Conservation (phyloP, 2,329 filamentous ascomycete species). For the Aurifilum marmelostoma region DNA sequence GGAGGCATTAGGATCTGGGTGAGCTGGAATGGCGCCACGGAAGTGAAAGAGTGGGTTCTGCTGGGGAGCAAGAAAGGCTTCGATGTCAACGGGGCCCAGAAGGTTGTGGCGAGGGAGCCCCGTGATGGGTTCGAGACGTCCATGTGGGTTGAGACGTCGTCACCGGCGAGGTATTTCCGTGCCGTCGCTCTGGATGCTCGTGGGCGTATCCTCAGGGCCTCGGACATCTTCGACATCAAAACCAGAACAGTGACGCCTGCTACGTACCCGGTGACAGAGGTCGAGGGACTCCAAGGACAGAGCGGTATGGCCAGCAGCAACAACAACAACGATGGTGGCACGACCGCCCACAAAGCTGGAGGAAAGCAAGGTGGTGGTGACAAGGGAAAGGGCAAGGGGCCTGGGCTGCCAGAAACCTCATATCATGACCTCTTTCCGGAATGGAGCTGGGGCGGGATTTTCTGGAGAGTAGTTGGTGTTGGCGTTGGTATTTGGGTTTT, state of each 20-base stretch:
- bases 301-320: background rate
- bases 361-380: background rate
- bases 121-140: conserved; percentile 19
- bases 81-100: conserved; percentile 23
- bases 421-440: conserved; percentile 11
- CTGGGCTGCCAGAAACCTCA: conserved; percentile 3
- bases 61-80: conserved; percentile 20
- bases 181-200: background rate
- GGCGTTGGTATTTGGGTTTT: conserved; percentile 12
- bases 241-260: background rate
- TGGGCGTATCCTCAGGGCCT: conserved; percentile 4
- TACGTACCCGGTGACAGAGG: conserved; percentile 1
- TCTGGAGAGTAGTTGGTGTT: conserved; percentile 6
- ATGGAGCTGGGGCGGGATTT: conserved; percentile 17
- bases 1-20: conserved; percentile 20
- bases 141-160: background rate
- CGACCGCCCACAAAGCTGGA: background rate
- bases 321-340: background rate
- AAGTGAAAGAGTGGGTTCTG: conserved; percentile 27
- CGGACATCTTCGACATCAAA: conserved; percentile 3
- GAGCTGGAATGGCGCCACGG: conserved; percentile 31
- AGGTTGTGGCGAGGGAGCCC: conserved; percentile 24
- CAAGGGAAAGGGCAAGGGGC: background rate
- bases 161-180: conserved; percentile 6
- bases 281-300: background rate